phyloP scores from a whole-genome alignment of 345 rosid species.

The Camelina laxa region DNA sequence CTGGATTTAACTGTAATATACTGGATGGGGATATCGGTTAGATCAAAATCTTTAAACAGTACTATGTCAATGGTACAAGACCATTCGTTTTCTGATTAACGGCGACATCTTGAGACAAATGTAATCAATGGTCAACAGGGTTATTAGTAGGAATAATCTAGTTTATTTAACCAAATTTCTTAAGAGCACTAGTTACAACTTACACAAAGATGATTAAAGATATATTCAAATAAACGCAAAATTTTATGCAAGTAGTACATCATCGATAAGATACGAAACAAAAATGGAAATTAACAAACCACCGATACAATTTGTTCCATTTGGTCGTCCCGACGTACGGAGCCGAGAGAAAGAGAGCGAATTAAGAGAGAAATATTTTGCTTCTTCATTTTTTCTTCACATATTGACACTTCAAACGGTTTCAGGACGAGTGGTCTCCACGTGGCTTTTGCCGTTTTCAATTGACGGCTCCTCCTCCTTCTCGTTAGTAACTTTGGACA shows the following conservation, averaged over 20 bases:
- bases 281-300: constrained; percentile 41
- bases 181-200: constrained; percentile 17
- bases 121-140: constrained; percentile 15
- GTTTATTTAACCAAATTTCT: constrained; percentile 10
- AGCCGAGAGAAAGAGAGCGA: constrained; percentile 15
- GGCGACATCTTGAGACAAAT: constrained; percentile 3
- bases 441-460: constrained; percentile 34
- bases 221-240: constrained; percentile 24
- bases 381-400: not conserved
- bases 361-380: constrained; percentile 12
- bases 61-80: constrained; percentile 16
- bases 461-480: constrained; percentile 33
- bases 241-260: constrained; percentile 22
- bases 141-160: constrained; percentile 5
- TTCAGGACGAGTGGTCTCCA: constrained; percentile 34
- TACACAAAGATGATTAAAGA: not conserved
- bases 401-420: constrained; percentile 34
- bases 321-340: constrained; percentile 20
- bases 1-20: not conserved
- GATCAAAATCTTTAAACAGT: constrained; percentile 25
- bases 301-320: constrained; percentile 24
- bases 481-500: constrained; percentile 29
- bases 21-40: not conserved
- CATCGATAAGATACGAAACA: constrained; percentile 24
- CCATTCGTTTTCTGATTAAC: not conserved